A percentile compares a stretch with the other conserved stretches of the same genome.
phyloP scores from a whole-genome alignment of 768 basidiomycete species.

The Podaxis sp. region DNA sequence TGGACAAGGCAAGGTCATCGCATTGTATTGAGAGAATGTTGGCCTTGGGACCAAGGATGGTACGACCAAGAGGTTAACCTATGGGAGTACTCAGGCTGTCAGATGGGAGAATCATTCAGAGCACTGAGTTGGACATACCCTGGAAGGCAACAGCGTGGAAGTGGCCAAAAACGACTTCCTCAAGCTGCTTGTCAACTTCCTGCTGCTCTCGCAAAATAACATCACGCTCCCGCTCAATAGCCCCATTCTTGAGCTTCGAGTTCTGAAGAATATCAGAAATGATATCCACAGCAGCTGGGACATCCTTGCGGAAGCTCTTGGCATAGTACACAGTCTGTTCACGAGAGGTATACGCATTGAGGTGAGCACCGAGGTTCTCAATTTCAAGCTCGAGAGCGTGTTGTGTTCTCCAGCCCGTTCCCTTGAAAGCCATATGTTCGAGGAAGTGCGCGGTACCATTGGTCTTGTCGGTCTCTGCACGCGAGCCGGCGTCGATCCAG shows the following conservation, averaged over 20 bases:
- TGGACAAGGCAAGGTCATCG: conserved; percentile 85
- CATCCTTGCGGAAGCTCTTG: conserved; percentile 97
- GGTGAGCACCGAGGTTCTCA: conserved; percentile 94
- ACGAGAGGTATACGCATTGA: conserved; percentile 97
- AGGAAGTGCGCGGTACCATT: conserved; percentile 98
- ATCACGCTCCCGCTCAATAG: conserved; percentile 94
- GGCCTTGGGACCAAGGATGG: conserved; percentile 93
- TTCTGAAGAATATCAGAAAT: conserved; percentile 98
- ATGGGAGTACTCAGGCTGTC: conserved; percentile 8
- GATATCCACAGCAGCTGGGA: conserved; percentile 88
- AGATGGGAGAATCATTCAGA: conserved; percentile 5
- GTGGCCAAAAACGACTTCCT: conserved; percentile 99
- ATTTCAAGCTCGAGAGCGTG: conserved; percentile 94
- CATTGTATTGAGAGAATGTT: conserved; percentile 96
- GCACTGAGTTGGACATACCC: conserved; percentile 49
- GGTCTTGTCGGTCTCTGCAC: conserved; percentile 93
- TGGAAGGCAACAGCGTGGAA: conserved; percentile 96
- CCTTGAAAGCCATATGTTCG: conserved; percentile 99
- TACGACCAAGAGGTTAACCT: conserved; percentile 95
- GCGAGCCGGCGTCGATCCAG: conserved; percentile 98
- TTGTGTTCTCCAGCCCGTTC: conserved; percentile 85
- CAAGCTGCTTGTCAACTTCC: conserved; percentile 97
- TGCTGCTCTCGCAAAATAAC: conserved; percentile 97
- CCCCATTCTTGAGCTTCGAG: conserved; percentile 83
- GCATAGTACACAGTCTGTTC: conserved; percentile 99